Evolutionary conservation across 371 early-diverging fungal genomes (phyloP).

Genomic region (Circinella minor): DNA sequence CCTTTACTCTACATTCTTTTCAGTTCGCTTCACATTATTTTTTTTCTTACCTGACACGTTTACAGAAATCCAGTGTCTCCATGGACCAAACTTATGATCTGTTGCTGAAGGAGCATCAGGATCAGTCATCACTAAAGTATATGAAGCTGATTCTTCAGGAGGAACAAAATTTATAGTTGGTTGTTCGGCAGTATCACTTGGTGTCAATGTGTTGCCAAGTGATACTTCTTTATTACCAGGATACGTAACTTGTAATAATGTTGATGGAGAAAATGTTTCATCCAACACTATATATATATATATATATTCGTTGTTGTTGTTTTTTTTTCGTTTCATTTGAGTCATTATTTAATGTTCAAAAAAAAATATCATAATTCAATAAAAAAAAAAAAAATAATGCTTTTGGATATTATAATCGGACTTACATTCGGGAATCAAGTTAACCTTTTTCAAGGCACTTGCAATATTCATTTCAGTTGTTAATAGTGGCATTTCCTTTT

Average conservation of each 20-base stretch:
- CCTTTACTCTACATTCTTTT: too few species aligned
- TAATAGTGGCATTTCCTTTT: slow-evolving; percentile 48
- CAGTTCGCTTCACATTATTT: too few species aligned
- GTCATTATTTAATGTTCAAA: too few species aligned
- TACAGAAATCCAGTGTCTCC: slow-evolving; percentile 68
- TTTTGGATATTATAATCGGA: not conserved
- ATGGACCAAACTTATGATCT: slow-evolving; percentile 58
- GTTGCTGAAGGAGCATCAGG: slow-evolving; percentile 70
- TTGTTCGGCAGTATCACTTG: slow-evolving; percentile 34
- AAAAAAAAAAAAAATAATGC: too few species aligned
- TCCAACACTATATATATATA: slow-evolving; percentile 26
- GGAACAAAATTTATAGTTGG: slow-evolving; percentile 52
- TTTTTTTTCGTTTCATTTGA: too few species aligned
- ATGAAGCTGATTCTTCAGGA: slow-evolving; percentile 1
- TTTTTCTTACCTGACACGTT: slow-evolving; percentile 53
- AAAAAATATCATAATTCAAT: too few species aligned
- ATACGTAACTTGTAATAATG: slow-evolving; percentile 50
- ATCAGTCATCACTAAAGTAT: slow-evolving; percentile 40
- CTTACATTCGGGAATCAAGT: slow-evolving; percentile 53
- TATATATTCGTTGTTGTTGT: too few species aligned
- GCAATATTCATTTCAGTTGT: slow-evolving; percentile 50
- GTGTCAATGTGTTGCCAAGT: slow-evolving; percentile 53
- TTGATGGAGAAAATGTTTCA: slow-evolving; percentile 40
- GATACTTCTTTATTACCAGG: slow-evolving; percentile 47
- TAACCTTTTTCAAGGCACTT: slow-evolving; percentile 48